Conservation (phyloP, 331 rosid genomes). For the Malus hybrid region DNA sequence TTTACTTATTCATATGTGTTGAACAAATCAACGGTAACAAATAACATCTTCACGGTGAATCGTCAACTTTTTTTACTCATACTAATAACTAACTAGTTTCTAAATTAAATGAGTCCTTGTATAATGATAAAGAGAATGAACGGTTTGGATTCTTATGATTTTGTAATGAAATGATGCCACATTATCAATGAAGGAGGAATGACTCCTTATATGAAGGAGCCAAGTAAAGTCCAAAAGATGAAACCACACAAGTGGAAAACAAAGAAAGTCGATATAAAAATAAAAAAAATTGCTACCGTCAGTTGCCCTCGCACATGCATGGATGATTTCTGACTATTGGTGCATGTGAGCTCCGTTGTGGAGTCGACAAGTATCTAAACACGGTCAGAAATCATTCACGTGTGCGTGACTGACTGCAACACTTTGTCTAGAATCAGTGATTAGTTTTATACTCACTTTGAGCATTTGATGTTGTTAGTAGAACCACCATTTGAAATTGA, state of each 20-base stretch:
- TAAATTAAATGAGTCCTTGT: too few relatives aligned
- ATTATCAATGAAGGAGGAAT: neutral
- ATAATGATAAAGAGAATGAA: neutral
- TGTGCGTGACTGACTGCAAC: neutral
- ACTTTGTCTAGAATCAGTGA: neutral
- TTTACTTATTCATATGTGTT: too few relatives aligned
- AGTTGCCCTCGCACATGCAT: neutral
- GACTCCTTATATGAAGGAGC: neutral
- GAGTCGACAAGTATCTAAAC: neutral
- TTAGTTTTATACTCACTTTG: slow-evolving; percentile 49
- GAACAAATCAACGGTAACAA: too few relatives aligned
- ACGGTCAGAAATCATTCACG: neutral
- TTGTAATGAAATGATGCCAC: neutral
- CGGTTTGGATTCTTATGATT: too few relatives aligned
- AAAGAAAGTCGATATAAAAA: neutral
- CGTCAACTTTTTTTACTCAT: neutral
- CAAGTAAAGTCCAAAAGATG: neutral
- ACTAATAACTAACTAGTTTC: too few relatives aligned
- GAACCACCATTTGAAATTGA: slow-evolving; percentile 76
- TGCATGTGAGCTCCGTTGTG: neutral
- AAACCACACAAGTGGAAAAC: neutral
- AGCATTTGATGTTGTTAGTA: slow-evolving; percentile 65
- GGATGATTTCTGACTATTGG: neutral
- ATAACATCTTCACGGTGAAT: too few relatives aligned
- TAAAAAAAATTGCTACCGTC: neutral